Base-by-base conservation (phyloP, 176 grass and related monocot genomes). In the Poa annua region DNA sequence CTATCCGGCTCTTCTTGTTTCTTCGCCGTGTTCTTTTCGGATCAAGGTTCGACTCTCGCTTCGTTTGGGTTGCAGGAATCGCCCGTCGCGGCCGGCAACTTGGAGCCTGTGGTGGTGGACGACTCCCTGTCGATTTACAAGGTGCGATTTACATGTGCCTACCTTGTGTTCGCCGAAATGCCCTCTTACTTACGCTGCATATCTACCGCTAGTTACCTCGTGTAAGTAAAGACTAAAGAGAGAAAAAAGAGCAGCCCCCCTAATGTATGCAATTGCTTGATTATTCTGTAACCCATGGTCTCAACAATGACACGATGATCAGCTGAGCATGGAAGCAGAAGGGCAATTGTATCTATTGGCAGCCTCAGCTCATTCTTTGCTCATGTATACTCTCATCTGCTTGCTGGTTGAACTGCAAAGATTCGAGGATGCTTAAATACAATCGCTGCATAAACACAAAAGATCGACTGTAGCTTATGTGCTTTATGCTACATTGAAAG, bases 51-150 rank as follows among this genome's bases (percentile, higher is more conserved):
- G n/a, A 68, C 26, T 19, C 35, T 33, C 1, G 3, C 38, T 17
- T 65, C 65, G 45, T 72, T 59, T 65, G 0, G 1, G 5, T 90
- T 32, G 15, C 74, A 94, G 94, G 89, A 89, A 78, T 89, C 87
- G 10, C 60, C 80, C 6, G 62, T 67, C 1, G 25, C 45, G 7
- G 11, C 54, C 32, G 68, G 70, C 14, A 81, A 20, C 17, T 62
- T 85, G 77, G 96, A 99, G 12, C 72, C 91, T 0, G 80, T 96
- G 26, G 68, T 88, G n/a, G 75, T 99, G 11, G 84, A 90, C 59
- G 85, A 89, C 8, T 79, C 74, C 15, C 25, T 96, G n/a, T 87
- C 93, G 3, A 92, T 99, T 74, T 93, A 85, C 71, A 93, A 93
- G 92, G 94, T 97, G 67, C n/a, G 50, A 24, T 73, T 39, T 39